These are phyloP conservation scores for Colletotrichum sp. DNA, from an alignment of 2,329 filamentous ascomycete genomes.

Conservation along the genomic window DNA sequence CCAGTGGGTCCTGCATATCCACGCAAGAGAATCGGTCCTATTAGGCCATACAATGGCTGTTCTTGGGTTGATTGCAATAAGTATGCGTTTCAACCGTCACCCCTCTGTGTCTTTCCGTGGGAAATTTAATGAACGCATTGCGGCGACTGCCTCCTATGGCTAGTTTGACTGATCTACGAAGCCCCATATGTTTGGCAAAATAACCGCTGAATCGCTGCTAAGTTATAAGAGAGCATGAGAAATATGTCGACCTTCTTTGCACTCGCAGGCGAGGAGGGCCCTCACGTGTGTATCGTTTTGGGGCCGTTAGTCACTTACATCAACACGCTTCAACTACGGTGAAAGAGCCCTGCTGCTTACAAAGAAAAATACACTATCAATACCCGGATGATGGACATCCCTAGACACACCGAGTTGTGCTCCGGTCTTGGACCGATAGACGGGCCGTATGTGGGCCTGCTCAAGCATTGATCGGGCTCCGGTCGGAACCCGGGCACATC, in stretches of 20 bases:
- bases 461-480: neutral
- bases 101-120: neutral
- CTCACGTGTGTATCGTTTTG: neutral
- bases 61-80: neutral
- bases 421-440: neutral
- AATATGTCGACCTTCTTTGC: neutral
- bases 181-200: neutral
- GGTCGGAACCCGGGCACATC: neutral
- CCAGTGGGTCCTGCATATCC: neutral
- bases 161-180: neutral
- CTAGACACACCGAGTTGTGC: neutral
- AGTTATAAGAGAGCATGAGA: neutral
- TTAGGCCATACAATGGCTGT: neutral
- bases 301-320: neutral
- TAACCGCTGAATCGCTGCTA: neutral
- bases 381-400: neutral
- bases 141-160: neutral
- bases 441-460: neutral
- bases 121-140: neutral
- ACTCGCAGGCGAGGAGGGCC: neutral
- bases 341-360: neutral
- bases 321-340: neutral
- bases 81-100: neutral
- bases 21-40: neutral
- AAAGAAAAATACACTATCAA: neutral